Conservation (phyloP, 2,329 filamentous ascomycete genomes). For the Gnomoniopsis smithogilvyi region DNA sequence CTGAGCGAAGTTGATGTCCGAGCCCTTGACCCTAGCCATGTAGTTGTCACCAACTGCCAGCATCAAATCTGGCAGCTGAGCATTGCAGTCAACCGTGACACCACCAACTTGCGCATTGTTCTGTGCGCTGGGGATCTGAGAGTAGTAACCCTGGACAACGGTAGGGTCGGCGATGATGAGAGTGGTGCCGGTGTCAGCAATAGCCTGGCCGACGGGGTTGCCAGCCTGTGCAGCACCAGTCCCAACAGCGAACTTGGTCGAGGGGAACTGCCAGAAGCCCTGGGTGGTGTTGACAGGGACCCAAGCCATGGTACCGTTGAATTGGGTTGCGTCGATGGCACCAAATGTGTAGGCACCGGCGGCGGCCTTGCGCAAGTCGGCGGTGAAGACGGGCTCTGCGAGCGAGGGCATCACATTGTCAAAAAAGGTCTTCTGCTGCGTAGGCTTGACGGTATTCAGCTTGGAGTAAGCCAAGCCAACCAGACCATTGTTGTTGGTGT, state of each 20-base stretch:
- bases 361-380: constrained; percentile 58
- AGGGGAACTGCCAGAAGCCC: constrained; percentile 69
- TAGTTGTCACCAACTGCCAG: constrained; percentile 55
- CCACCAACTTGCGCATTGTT: constrained; percentile 39
- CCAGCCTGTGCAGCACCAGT: constrained; percentile 33
- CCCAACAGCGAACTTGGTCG: constrained; percentile 54
- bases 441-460: constrained; percentile 63
- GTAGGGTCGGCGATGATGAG: constrained; percentile 56
- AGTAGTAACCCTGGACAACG: constrained; percentile 49
- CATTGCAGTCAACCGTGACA: constrained; percentile 44
- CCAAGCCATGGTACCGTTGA: constrained; percentile 60
- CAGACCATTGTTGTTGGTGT: constrained; percentile 64
- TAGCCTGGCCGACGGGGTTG: constrained; percentile 40
- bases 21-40: constrained; percentile 54
- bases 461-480: constrained; percentile 64
- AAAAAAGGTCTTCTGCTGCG: constrained; percentile 68
- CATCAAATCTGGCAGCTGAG: constrained; percentile 43
- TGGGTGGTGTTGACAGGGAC: constrained; percentile 56
- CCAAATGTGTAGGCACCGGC: constrained; percentile 73
- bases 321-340: constrained; percentile 61
- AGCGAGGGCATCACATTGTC: constrained; percentile 63
- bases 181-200: constrained; percentile 60
- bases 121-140: constrained; percentile 39
- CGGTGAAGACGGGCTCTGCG: constrained; percentile 66
- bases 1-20: constrained; percentile 50